phyloP scores from a whole-genome alignment of 768 basidiomycete species.

The Mycena polygramma region DNA sequence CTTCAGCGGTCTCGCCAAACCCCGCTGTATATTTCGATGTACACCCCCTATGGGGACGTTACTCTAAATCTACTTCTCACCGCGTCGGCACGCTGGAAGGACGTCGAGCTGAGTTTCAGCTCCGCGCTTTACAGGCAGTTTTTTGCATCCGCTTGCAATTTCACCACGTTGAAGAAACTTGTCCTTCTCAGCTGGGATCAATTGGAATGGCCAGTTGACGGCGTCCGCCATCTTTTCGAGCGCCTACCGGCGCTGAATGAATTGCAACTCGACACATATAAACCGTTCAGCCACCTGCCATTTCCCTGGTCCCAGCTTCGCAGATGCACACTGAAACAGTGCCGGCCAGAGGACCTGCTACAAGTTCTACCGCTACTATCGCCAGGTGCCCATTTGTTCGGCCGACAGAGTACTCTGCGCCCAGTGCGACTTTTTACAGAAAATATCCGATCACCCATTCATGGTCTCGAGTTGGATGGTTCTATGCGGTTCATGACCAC shows the following conservation, averaged over 20 bases:
- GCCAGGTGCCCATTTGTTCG: not conserved
- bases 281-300: not conserved
- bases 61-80: not conserved
- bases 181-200: not conserved
- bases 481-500: not conserved
- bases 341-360: not conserved
- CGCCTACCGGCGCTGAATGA: not conserved
- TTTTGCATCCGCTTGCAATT: not conserved
- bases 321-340: not conserved
- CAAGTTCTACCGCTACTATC: not conserved
- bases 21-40: not conserved
- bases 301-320: conserved; percentile 3
- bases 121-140: not conserved
- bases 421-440: too few relatives aligned
- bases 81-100: conserved; percentile 2
- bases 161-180: not conserved
- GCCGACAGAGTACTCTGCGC: not conserved
- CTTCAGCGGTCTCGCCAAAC: not conserved
- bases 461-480: not conserved
- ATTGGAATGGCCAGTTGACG: not conserved
- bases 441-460: not conserved
- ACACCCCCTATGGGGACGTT: not conserved
- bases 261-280: not conserved
- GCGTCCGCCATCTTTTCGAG: not conserved
- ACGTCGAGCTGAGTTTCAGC: not conserved